Evolutionary conservation across 306 rosid species (phyloP).

Genomic region (Acacia crassicarpa): DNA sequence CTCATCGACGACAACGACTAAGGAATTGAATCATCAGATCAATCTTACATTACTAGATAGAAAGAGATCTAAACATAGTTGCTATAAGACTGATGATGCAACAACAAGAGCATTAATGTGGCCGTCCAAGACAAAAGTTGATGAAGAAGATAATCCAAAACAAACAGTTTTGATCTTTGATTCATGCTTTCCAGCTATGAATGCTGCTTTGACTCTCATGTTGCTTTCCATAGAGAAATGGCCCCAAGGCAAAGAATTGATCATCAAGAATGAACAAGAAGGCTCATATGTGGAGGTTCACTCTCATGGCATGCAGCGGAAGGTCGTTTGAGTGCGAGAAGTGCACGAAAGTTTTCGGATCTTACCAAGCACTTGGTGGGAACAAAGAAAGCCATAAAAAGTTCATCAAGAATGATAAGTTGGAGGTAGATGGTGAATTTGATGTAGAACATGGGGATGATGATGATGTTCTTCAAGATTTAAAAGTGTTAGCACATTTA

Average conservation of each 20-base stretch:
- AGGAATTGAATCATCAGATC: conserved; percentile 20
- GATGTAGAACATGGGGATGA: background rate
- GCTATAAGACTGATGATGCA: conserved; percentile 7
- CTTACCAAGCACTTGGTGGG: conserved; percentile 67
- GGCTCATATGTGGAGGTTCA: conserved; percentile 2
- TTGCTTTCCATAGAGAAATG: conserved; percentile 47
- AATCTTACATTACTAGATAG: conserved; percentile 19
- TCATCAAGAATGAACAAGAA: background rate
- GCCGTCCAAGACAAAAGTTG: background rate
- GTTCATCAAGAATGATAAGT: background rate
- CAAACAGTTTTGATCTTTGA: conserved; percentile 25
- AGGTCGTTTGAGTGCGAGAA: conserved; percentile 43
- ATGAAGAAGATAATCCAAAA: background rate
- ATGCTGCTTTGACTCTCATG: conserved; percentile 48
- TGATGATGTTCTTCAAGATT: background rate
- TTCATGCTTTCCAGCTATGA: conserved; percentile 15
- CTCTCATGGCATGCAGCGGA: background rate
- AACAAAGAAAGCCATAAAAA: conserved; percentile 61
- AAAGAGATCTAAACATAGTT: conserved; percentile 47
- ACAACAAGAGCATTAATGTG: background rate
- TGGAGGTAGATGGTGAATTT: background rate
- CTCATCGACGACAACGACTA: background rate
- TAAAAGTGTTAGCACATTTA: conserved; percentile 35
- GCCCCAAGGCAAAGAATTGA: conserved; percentile 17
- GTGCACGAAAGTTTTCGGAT: conserved; percentile 44